These are phyloP conservation scores for Pseudogymnoascus sp. DNA, from an alignment of 2,329 filamentous ascomycete species.

Conservation along the genomic window DNA sequence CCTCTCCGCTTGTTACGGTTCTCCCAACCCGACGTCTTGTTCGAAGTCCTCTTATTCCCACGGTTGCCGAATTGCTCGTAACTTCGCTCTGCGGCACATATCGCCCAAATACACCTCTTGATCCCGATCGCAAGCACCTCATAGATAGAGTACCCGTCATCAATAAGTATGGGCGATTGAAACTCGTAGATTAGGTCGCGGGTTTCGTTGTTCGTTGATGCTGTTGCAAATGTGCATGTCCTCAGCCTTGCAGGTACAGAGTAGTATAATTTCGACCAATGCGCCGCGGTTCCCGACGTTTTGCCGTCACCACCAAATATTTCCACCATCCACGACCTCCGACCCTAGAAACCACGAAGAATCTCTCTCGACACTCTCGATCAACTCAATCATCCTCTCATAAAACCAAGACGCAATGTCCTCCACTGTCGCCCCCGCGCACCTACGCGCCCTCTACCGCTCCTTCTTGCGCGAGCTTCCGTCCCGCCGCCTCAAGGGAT, in stretches of 20 bases:
- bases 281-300: background rate
- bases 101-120: background rate
- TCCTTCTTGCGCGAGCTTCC: slow-evolving; percentile 84
- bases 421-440: slow-evolving; percentile 28
- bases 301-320: background rate
- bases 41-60: slow-evolving; percentile 4
- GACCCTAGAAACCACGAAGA: background rate
- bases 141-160: background rate
- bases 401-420: background rate
- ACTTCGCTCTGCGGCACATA: background rate
- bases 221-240: background rate
- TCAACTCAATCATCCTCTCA: background rate
- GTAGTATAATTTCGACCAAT: background rate
- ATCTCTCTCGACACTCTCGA: background rate
- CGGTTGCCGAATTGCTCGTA: background rate
- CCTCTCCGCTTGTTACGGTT: background rate
- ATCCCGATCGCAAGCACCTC: background rate
- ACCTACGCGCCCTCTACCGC: slow-evolving; percentile 74
- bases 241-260: background rate
- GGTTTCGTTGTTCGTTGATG: background rate
- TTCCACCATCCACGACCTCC: background rate
- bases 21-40: background rate
- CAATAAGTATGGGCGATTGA: background rate
- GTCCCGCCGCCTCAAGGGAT: slow-evolving; percentile 50
- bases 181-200: background rate